phyloP scores from a whole-genome alignment of 202 grass and related monocot species.

The Dendrocalamus latiflorus region DNA sequence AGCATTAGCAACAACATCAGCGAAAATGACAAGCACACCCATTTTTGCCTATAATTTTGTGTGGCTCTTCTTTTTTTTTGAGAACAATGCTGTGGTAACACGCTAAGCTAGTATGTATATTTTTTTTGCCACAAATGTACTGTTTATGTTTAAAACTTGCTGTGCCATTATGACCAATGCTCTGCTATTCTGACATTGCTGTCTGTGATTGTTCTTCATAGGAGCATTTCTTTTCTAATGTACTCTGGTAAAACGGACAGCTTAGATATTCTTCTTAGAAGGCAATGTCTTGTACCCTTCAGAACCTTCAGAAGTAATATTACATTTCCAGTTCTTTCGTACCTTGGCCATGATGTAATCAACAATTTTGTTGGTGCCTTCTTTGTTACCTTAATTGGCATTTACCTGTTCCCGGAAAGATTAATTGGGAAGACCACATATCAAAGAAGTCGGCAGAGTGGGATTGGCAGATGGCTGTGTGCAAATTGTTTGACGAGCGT shows the following conservation, averaged over 20 bases:
- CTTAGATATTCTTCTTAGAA: slow-evolving; percentile 16
- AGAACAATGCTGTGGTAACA: background rate
- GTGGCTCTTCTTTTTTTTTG: background rate
- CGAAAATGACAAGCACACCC: background rate
- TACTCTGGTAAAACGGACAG: background rate
- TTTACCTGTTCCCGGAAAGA: too few species aligned
- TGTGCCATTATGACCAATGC: background rate
- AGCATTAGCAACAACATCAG: background rate
- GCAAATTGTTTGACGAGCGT: too few species aligned
- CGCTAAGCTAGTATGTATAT: background rate
- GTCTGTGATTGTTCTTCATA: background rate
- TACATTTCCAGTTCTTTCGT: too few species aligned
- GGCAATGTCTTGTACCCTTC: slow-evolving; percentile 19
- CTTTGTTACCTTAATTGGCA: too few species aligned
- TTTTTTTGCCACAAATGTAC: background rate
- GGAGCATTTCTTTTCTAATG: background rate
- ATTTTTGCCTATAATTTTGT: background rate
- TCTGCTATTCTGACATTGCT: background rate
- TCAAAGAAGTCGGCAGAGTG: too few species aligned
- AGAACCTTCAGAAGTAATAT: too few species aligned
- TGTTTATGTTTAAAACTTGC: background rate
- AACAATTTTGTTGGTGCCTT: too few species aligned
- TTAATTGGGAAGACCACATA: too few species aligned
- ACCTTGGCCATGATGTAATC: too few species aligned
- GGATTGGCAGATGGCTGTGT: too few species aligned